A percentile compares a stretch with the other conserved stretches of the same genome.
Conservation (phyloP, 2,329 filamentous ascomycete genomes). For the Botryotinia calthae region DNA sequence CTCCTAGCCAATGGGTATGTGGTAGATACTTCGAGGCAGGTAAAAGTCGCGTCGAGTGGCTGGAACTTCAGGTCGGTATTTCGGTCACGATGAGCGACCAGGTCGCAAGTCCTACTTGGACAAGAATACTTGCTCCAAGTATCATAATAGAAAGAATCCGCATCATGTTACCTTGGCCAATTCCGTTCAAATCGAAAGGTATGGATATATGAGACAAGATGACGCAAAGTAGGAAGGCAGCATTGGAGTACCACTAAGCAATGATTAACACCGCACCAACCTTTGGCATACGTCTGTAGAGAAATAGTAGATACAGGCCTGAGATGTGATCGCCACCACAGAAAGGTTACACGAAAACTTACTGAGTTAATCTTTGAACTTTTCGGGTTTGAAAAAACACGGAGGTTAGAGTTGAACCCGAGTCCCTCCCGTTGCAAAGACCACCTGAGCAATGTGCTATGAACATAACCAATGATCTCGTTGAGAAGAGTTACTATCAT, state of each 20-base stretch:
- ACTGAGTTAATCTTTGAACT: background rate
- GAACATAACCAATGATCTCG: background rate
- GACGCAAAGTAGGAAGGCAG: background rate
- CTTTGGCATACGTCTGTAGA: background rate
- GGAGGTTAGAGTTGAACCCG: background rate
- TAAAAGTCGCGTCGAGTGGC: background rate
- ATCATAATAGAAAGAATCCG: background rate
- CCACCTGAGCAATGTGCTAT: background rate
- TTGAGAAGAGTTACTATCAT: background rate
- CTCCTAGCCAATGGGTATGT: background rate
- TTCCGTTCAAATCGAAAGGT: background rate
- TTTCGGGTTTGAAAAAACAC: background rate
- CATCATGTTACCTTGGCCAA: no score
- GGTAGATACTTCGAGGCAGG: background rate
- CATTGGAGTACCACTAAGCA: background rate
- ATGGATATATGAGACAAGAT: background rate
- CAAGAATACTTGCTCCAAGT: background rate
- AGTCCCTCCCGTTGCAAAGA: background rate
- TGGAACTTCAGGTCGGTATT: background rate
- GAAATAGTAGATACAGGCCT: no score
- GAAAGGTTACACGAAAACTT: background rate
- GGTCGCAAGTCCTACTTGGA: background rate
- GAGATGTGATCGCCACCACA: background rate
- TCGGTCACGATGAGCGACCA: background rate
- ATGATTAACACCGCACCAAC: background rate